Evolutionary conservation across 257 asterid species (phyloP).

Genomic region (Solanum virginianum): DNA sequence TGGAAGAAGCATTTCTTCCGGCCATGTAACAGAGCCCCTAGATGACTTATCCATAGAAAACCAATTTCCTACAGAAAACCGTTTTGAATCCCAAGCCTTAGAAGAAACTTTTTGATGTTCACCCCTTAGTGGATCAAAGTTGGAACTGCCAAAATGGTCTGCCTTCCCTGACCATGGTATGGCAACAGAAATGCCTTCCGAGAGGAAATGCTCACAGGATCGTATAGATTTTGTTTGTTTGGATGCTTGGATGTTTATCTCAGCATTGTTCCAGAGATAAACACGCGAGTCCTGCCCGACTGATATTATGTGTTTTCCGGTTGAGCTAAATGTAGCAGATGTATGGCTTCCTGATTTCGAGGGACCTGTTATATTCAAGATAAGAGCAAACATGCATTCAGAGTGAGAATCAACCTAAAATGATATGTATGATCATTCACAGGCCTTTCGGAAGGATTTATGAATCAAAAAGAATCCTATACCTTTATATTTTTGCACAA

Average conservation of each 20-base stretch:
- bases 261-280: constrained; percentile 57
- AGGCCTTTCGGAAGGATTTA: neutral
- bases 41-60: constrained; percentile 45
- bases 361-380: constrained; percentile 24
- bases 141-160: neutral
- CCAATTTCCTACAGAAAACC: constrained; percentile 60
- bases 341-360: constrained; percentile 55
- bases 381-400: neutral
- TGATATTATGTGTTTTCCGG: constrained; percentile 57
- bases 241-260: constrained; percentile 20
- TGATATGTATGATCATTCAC: neutral
- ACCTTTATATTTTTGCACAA: constrained; percentile 78
- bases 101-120: constrained; percentile 8
- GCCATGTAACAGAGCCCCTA: constrained; percentile 59
- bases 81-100: constrained; percentile 25
- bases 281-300: constrained; percentile 64
- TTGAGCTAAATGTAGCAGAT: constrained; percentile 57
- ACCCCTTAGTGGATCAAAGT: neutral
- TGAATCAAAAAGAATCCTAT: neutral
- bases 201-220: constrained; percentile 60
- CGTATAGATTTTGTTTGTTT: constrained; percentile 38
- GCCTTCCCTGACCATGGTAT: constrained; percentile 41
- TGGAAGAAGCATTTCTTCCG: constrained; percentile 71
- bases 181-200: constrained; percentile 40
- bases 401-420: neutral